phyloP scores from a whole-genome alignment of 176 grass and related monocot species.

The Zea mays region DNA sequence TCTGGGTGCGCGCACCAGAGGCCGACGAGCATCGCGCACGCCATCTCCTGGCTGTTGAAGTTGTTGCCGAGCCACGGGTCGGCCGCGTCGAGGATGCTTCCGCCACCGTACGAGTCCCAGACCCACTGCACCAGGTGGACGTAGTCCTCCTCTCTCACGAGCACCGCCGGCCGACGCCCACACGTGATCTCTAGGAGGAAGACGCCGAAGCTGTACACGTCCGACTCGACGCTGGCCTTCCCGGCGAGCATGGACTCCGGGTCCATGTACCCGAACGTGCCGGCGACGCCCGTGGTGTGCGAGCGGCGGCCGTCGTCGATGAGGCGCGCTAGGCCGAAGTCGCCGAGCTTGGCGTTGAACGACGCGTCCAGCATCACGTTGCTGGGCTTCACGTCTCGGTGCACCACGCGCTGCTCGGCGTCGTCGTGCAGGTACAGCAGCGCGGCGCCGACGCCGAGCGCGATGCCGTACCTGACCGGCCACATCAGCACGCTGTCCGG shows the following conservation, averaged over 20 bases:
- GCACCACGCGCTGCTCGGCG: not conserved
- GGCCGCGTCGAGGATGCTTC: not conserved
- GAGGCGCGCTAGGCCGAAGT: constrained; percentile 33
- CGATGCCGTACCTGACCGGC: constrained; percentile 16
- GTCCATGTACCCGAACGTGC: constrained; percentile 28
- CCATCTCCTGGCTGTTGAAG: constrained; percentile 18
- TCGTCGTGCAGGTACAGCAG: constrained; percentile 39
- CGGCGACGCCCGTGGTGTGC: not conserved
- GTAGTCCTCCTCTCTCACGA: not conserved
- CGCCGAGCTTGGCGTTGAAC: constrained; percentile 22
- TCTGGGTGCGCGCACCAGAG: not conserved
- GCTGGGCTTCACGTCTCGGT: constrained; percentile 44
- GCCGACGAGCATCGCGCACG: not conserved
- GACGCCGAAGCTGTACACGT: constrained; percentile 53
- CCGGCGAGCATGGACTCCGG: not conserved
- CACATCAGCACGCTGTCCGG: constrained; percentile 22
- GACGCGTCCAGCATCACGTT: constrained; percentile 40
- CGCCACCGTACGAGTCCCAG: constrained; percentile 7
- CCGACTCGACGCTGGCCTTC: not conserved
- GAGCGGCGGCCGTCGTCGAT: constrained; percentile 3
- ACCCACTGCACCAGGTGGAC: constrained; percentile 31
- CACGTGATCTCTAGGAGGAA: constrained; percentile 41
- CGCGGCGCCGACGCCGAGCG: constrained; percentile 2
- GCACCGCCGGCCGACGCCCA: not conserved
- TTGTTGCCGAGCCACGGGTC: constrained; percentile 2